Conservation (phyloP, 1,284 basidiomycete genomes). For the Erythrobasidium hasegawianum region DNA sequence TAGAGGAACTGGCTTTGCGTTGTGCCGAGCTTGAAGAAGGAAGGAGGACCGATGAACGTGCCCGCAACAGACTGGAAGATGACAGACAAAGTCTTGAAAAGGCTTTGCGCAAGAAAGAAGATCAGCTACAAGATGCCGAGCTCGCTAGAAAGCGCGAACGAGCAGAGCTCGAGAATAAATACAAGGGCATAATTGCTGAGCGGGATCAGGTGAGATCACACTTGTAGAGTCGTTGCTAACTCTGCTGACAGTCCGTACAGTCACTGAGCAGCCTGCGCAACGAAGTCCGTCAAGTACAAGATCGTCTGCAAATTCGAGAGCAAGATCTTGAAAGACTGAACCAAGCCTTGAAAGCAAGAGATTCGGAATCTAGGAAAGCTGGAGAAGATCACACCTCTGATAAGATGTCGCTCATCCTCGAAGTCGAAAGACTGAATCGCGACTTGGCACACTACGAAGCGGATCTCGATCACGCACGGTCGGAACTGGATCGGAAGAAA, state of each 20-base stretch:
- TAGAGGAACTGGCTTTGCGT: slow-evolving; percentile 70
- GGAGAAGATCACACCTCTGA: slow-evolving; percentile 79
- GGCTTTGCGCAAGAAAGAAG: slow-evolving; percentile 58
- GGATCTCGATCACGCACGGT: slow-evolving; percentile 68
- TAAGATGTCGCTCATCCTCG: slow-evolving; percentile 80
- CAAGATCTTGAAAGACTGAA: slow-evolving; percentile 73
- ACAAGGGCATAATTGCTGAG: slow-evolving; percentile 49
- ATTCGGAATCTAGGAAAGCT: slow-evolving; percentile 58
- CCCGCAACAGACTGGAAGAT: slow-evolving; percentile 46
- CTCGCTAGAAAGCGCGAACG: slow-evolving; percentile 51
- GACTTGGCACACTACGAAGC: slow-evolving; percentile 77
- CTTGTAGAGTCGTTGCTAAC: not conserved
- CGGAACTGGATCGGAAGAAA: slow-evolving; percentile 68
- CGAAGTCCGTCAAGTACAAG: slow-evolving; percentile 53
- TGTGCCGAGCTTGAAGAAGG: slow-evolving; percentile 51
- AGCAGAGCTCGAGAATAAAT: slow-evolving; percentile 51
- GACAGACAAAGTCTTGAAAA: slow-evolving; percentile 64
- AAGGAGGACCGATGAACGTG: slow-evolving; percentile 38
- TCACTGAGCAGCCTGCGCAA: slow-evolving; percentile 46
- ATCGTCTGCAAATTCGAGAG: slow-evolving; percentile 63
- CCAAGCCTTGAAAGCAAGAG: slow-evolving; percentile 59
- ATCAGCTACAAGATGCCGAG: slow-evolving; percentile 45
- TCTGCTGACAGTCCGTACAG: slow-evolving; percentile 35
- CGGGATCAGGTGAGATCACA: slow-evolving; percentile 44
- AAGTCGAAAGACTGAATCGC: slow-evolving; percentile 79